Base-by-base conservation (phyloP, 331 rosid genomes). In the Malus hybrid region DNA sequence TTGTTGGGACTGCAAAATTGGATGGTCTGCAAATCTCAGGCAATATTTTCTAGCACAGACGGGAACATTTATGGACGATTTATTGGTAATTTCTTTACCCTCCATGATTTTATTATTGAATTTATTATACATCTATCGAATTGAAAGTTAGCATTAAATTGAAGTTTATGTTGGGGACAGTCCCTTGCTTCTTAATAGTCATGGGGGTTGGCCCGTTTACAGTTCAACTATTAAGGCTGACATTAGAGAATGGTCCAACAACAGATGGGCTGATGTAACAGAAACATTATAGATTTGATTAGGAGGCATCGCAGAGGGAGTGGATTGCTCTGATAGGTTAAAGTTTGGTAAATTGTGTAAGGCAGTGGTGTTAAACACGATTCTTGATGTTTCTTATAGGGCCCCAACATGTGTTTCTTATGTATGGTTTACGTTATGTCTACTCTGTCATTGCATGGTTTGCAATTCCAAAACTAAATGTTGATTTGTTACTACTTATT, bases 61-160 rank as follows among this genome's bases (percentile, higher is more conserved):
- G 88, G 93, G 72, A 85, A 83, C 32, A 64, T 79, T 13, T 93
- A 91, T 73, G 96, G 97, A 77, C 87, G 93, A 76, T 80, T 91
- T 76, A 84, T 88, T 22, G 90, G 98, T 93, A 86, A 78, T 65
- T 28, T 70, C 42, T 77, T 29, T 34, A 59, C 46, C 64, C 70
- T 78, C 50, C 69, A 31, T 64, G 24, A 44, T 46, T 15, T 56
- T 54, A 24, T 5, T 57, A 34, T 61, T 28, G 0, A 55, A 31
- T 24, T 48, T 72, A 59, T 42, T 34, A 67, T 36, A 61, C 42
- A 73, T 73, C 44, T 60, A 18, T 42, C 48, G 1, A 42, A 10
- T 27, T 78, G 68, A 52, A 46, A 31, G 36, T 62, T 27, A 34
- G 5, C 20, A 42, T 20, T 65, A 42, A 48, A 46, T 48, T 7